Conservation (phyloP, 129 eudicot genomes). For the Cynara cardunculus region DNA sequence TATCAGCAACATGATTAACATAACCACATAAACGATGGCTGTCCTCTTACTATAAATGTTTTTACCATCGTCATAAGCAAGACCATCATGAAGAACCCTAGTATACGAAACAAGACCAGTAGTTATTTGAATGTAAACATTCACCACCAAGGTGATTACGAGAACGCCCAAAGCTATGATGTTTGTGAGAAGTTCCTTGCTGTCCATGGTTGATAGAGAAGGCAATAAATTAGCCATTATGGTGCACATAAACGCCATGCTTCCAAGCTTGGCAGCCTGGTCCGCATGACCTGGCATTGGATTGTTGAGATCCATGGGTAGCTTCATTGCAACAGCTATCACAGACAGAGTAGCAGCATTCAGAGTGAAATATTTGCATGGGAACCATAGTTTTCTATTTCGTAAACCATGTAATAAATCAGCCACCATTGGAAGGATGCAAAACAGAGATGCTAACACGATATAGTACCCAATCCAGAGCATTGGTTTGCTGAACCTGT, state of each 20-base stretch:
- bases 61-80: background rate
- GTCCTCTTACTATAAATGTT: background rate
- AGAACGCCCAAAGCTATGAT: slow-evolving; percentile 19
- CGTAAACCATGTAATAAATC: slow-evolving; percentile 3
- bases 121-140: slow-evolving; percentile 17
- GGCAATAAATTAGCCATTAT: slow-evolving; percentile 28
- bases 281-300: slow-evolving; percentile 6
- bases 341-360: slow-evolving; percentile 27
- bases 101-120: background rate
- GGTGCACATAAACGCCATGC: slow-evolving; percentile 21
- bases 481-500: slow-evolving; percentile 5
- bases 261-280: slow-evolving; percentile 19
- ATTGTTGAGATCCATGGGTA: slow-evolving; percentile 19
- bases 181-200: slow-evolving; percentile 26
- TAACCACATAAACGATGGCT: background rate
- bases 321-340: slow-evolving; percentile 27
- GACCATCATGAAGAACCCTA: background rate
- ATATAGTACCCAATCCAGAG: slow-evolving; percentile 5
- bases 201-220: slow-evolving; percentile 23
- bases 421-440: slow-evolving; percentile 4
- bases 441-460: background rate
- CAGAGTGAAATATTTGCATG: slow-evolving; percentile 22
- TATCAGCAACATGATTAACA: slow-evolving; percentile 14
- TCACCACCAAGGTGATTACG: slow-evolving; percentile 29
- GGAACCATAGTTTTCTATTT: slow-evolving; percentile 26